Evolutionary conservation across 2,329 filamentous ascomycete genomes (phyloP).

Genomic region (Fusarium bulbicola): DNA sequence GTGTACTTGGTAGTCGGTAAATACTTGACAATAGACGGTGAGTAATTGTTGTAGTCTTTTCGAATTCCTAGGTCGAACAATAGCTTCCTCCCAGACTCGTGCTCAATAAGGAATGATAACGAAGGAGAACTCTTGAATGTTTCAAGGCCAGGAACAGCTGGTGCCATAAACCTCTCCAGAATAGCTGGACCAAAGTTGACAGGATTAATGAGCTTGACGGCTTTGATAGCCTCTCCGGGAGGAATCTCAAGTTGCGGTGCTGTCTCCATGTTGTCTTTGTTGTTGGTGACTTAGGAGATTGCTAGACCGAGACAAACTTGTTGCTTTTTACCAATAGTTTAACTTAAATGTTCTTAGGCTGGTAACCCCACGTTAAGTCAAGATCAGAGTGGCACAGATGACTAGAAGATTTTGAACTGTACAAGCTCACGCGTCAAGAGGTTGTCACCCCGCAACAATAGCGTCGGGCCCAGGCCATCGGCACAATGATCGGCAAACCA

Average conservation of each 20-base stretch:
- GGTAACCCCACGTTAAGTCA: not conserved
- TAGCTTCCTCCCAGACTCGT: slow-evolving; percentile 41
- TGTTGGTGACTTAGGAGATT: accelerated
- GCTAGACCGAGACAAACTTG: not conserved
- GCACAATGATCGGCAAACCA: not conserved
- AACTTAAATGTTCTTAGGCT: not conserved
- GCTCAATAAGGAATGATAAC: slow-evolving; percentile 44
- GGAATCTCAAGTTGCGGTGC: slow-evolving; percentile 9
- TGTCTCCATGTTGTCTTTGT: not conserved
- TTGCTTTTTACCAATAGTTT: not conserved
- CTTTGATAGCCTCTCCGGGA: slow-evolving; percentile 10
- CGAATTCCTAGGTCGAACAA: slow-evolving; percentile 46
- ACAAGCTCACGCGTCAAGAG: not conserved
- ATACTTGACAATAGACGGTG: slow-evolving; percentile 38
- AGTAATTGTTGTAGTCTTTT: slow-evolving; percentile 43
- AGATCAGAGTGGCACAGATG: not conserved
- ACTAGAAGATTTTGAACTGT: not conserved
- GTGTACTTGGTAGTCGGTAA: slow-evolving; percentile 42
- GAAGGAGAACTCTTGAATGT: slow-evolving; percentile 44
- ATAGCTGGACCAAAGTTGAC: slow-evolving; percentile 53
- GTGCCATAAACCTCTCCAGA: slow-evolving; percentile 51
- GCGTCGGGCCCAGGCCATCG: not conserved
- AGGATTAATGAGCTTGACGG: slow-evolving; percentile 49
- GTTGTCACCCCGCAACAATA: not conserved
- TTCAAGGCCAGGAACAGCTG: slow-evolving; percentile 47